Evolutionary conservation across 257 asterid species (phyloP), one percentile per base, ranked within the genome.

Genomic region (Fraxinus cuspidata): DNA sequence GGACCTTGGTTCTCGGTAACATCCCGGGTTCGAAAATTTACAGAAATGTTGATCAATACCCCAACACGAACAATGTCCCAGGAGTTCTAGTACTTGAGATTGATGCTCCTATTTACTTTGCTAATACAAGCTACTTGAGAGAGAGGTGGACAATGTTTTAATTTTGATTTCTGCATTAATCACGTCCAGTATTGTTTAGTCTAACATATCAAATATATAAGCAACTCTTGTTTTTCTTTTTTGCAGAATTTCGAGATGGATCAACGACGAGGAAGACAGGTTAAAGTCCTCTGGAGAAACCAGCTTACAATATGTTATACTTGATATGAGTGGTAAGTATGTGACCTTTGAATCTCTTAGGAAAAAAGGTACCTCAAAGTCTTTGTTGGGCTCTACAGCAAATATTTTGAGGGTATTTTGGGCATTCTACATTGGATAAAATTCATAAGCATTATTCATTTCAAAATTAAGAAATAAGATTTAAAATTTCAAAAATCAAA

Each of bases 51-150:
- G 91, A 93, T 74, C 98, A 93, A 7, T 91, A 93, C 34, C 77
- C 87, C 12, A 84, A 91, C 65, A 83, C 93, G 1, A 85, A 44
- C 47, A 88, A 42, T 71, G 90, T 90, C 68, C 88, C 89, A 0
- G 97, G 98, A 4, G 74, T 91, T 68, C 85, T 93, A 19, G 84
- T 93, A 75, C 94, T 93, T n/a, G 91, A 91, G 68, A 88, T 93
- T 65, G 92, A 87, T 47, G 93, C 94, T 53, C 98, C 98, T 1
- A 90, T 91, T 73, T 93, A 93, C 81, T 93, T 93, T 81, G 94
- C 98, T 51, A 93, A 91, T 80, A 77, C 98, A 38, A 86, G 91
- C 85, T 93, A 93, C 89, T 82, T 93, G 78, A 81, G 98, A 81
- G 98, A 93, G 77, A 90, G 98, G 98, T 93, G 75, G 70, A 70